phyloP scores from a whole-genome alignment of 192 early-diverging fungal species.

The Coemansia furcata region DNA sequence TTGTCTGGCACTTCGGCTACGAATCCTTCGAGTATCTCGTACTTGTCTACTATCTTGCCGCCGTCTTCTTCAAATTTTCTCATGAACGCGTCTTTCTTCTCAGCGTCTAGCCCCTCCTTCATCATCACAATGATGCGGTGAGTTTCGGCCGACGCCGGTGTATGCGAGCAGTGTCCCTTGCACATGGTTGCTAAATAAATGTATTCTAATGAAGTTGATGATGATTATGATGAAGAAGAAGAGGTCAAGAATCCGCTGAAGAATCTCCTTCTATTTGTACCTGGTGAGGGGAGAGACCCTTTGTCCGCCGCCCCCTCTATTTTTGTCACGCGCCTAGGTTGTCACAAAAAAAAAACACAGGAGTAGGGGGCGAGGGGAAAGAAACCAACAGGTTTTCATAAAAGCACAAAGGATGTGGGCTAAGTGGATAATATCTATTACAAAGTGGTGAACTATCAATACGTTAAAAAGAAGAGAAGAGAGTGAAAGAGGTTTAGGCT shows the following conservation, averaged over 20 bases:
- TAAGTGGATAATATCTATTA: not conserved
- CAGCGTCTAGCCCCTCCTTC: not conserved
- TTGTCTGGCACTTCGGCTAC: not conserved
- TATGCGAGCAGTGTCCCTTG: not conserved
- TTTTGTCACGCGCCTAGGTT: not conserved
- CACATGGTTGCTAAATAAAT: not conserved
- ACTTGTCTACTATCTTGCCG: not conserved
- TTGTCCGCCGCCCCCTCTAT: not conserved
- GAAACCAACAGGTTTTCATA: no score
- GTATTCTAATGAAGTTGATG: not conserved
- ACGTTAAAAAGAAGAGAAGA: not conserved
- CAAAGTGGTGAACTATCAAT: not conserved
- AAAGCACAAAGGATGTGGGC: no score
- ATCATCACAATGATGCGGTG: not conserved
- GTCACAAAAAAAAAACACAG: not conserved
- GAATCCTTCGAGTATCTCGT: not conserved
- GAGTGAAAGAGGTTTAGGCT: slow-evolving; percentile 3
- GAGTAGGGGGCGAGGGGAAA: not conserved
- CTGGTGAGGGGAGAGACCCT: no score
- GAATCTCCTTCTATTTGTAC: not conserved
- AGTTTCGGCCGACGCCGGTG: not conserved
- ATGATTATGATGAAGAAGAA: not conserved
- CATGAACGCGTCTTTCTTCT: not conserved
- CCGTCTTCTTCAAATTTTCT: not conserved
- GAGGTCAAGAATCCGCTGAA: not conserved